Percentiles rank a stretch among this genome's conserved stretches.
These are phyloP conservation scores for Colletotrichum lindemuthianum DNA, from an alignment of 2,329 filamentous ascomycete species.

Conservation along the genomic window DNA sequence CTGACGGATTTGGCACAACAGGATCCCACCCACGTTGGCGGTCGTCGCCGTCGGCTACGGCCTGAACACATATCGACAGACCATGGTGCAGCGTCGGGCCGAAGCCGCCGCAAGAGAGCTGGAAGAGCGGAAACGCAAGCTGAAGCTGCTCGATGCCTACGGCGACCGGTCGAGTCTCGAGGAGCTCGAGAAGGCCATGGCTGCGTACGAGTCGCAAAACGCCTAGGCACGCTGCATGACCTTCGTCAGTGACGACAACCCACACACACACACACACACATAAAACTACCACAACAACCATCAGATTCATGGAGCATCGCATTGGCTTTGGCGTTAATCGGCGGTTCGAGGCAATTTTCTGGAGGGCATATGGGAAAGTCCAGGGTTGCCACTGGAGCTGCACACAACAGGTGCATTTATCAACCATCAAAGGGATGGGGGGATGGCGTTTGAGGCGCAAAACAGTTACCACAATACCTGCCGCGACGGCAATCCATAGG, in stretches of 20 bases:
- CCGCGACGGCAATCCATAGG: background rate
- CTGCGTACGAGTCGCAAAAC: conserved; percentile 53
- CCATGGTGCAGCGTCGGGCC: conserved; percentile 42
- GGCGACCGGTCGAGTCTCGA: conserved; percentile 60
- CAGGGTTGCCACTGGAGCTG: conserved; percentile 1
- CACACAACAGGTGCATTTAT: background rate
- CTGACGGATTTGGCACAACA: conserved; percentile 34
- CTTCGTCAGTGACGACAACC: background rate
- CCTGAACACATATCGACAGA: conserved; percentile 46
- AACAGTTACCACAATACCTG: background rate
- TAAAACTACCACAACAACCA: background rate
- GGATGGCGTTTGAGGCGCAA: conserved; percentile 18
- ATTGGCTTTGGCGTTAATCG: conserved; percentile 26
- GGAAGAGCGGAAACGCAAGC: conserved; percentile 50
- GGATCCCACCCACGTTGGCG: conserved; percentile 46
- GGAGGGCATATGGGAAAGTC: conserved; percentile 4
- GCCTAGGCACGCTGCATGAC: background rate
- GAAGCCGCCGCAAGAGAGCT: conserved; percentile 47
- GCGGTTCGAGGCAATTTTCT: background rate
- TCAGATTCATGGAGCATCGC: conserved; percentile 5
- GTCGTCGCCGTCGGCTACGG: conserved; percentile 48
- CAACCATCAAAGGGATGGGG: background rate
- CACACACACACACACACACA: too few relatives aligned
- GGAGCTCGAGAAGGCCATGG: conserved; percentile 58
- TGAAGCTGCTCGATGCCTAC: conserved; percentile 60